Percentiles rank a stretch among this genome's conserved stretches.
These are phyloP conservation scores for Beverwykella pulmonaria DNA, from an alignment of 495 filamentous ascomycete species.

Conservation along the genomic window DNA sequence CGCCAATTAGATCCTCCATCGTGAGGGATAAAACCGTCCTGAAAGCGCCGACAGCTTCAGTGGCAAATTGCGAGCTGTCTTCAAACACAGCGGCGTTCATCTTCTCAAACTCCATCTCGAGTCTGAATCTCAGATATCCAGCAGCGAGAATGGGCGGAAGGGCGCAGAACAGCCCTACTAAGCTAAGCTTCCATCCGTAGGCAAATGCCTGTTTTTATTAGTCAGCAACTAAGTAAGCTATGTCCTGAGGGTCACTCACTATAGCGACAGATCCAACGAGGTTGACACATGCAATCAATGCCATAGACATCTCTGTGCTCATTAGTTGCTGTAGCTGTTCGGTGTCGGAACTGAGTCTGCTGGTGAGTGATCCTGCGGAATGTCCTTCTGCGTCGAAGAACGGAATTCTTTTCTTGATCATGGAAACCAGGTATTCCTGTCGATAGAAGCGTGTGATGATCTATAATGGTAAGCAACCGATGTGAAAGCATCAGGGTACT, in stretches of 20 bases:
- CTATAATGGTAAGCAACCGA: conserved; percentile 1
- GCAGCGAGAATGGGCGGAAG: conserved; percentile 39
- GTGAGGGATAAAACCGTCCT: conserved; percentile 39
- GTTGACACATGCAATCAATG: conserved; percentile 34
- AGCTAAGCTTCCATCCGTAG: conserved; percentile 42
- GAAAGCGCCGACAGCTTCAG: conserved; percentile 42
- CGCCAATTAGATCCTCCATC: conserved; percentile 39
- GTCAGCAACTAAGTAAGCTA: not conserved
- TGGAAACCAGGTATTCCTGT: conserved; percentile 38
- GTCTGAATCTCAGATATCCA: conserved; percentile 36
- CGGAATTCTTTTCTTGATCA: conserved; percentile 35
- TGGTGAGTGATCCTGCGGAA: conserved; percentile 38
- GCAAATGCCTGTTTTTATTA: conserved; percentile 25
- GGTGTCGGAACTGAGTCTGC: conserved; percentile 33
- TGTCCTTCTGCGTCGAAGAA: conserved; percentile 43
- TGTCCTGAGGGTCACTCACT: not conserved
- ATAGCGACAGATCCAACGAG: conserved; percentile 38
- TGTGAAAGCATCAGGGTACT: not conserved
- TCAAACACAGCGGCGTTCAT: conserved; percentile 39
- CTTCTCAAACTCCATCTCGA: conserved; percentile 41
- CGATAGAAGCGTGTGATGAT: conserved; percentile 34
- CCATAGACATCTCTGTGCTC: conserved; percentile 36
- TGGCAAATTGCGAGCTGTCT: conserved; percentile 42
- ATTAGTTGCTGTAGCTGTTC: conserved; percentile 37
- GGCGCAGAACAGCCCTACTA: conserved; percentile 35